Percentiles rank a stretch among this genome's conserved stretches.
These are phyloP conservation scores for Gossypium australe DNA, from an alignment of 345 rosid species.

Conservation along the genomic window DNA sequence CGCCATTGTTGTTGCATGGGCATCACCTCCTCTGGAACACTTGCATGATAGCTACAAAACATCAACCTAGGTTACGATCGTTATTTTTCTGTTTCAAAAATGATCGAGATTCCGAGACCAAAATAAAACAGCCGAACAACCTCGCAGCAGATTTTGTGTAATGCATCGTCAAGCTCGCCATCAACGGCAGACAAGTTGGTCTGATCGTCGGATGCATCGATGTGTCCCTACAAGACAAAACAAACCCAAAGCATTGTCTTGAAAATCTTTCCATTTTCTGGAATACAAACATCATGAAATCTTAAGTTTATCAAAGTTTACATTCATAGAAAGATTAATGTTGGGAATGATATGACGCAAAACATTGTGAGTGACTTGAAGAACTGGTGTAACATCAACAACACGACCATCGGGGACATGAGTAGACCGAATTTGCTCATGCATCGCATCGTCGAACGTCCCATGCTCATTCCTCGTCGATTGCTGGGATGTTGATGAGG, in stretches of 20 bases:
- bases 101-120: no score
- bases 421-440: slow-evolving; percentile 39
- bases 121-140: slow-evolving; percentile 8
- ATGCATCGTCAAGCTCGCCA: slow-evolving; percentile 29
- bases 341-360: slow-evolving; percentile 29
- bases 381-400: slow-evolving; percentile 32
- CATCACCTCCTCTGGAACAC: slow-evolving; percentile 43
- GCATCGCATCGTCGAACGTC: slow-evolving; percentile 31
- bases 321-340: slow-evolving; percentile 29
- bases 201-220: slow-evolving; percentile 17
- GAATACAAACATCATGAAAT: not conserved
- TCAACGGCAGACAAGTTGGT: slow-evolving; percentile 5
- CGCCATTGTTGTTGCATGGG: slow-evolving; percentile 34
- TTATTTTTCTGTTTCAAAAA: no score
- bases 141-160: slow-evolving; percentile 43
- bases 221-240: slow-evolving; percentile 13
- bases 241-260: not conserved
- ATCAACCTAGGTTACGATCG: no score
- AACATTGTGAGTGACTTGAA: slow-evolving; percentile 29
- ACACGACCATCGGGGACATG: slow-evolving; percentile 42
- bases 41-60: slow-evolving; percentile 36
- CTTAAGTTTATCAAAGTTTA: not conserved
- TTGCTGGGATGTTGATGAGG: slow-evolving; percentile 3
- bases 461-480: slow-evolving; percentile 13
- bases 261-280: not conserved